phyloP scores from a whole-genome alignment of 768 basidiomycete species.

The Leccinum broughii region DNA sequence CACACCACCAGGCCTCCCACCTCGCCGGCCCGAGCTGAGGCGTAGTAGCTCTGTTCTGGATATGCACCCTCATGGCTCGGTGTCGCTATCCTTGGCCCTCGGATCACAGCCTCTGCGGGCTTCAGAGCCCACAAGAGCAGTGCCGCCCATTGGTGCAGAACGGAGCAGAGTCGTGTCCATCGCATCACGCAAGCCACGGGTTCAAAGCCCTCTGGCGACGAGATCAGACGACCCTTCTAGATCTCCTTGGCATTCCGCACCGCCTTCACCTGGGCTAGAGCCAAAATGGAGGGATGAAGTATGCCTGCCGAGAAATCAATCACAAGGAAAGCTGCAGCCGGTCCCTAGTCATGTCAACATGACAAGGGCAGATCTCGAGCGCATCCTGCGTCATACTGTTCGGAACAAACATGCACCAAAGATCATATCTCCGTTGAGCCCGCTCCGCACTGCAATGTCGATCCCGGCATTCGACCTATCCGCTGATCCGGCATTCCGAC shows the following conservation, averaged over 20 bases:
- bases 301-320: neutral
- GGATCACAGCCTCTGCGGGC: constrained; percentile 29
- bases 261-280: constrained; percentile 5
- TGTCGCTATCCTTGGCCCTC: constrained; percentile 25
- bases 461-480: constrained; percentile 14
- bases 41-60: constrained; percentile 10
- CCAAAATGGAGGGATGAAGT: constrained; percentile 6
- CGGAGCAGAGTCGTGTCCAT: constrained; percentile 26
- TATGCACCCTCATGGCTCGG: constrained; percentile 10
- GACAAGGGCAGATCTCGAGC: constrained; percentile 24
- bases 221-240: neutral
- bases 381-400: constrained; percentile 26
- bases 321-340: neutral
- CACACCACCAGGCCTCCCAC: constrained; percentile 25
- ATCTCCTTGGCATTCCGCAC: constrained; percentile 13
- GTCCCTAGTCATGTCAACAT: neutral
- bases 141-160: constrained; percentile 34
- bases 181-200: constrained; percentile 12
- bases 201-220: constrained; percentile 1
- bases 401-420: constrained; percentile 29
- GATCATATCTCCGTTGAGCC: constrained; percentile 33
- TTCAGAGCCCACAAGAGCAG: constrained; percentile 22
- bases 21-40: constrained; percentile 11
- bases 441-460: constrained; percentile 24
- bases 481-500: constrained; percentile 16